Evolutionary conservation across 768 basidiomycete species (phyloP), one percentile per base, ranked within the genome.

Genomic region (Rhizopogon roseolus): DNA sequence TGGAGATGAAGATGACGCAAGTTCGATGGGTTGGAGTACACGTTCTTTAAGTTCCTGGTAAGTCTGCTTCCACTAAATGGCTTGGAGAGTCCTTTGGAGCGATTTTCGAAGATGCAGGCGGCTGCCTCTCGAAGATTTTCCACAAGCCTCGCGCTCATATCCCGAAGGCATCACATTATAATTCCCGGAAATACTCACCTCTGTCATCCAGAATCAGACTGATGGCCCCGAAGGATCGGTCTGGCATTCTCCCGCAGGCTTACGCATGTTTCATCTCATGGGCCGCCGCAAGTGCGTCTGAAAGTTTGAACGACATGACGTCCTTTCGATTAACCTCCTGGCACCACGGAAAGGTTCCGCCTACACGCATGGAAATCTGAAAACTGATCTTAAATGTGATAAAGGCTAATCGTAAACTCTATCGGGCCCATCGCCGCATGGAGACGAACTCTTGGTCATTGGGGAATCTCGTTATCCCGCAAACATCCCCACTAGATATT

Each of bases 401-500:
- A 60, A 53, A 66, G 67, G 64, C 60, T 69, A 69, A 73, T 76
- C 70, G 66, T 60, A 62, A 72, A 73, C 68, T 68, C 62, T 66
- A 71, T 71, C 50, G 56, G 42, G 54, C 25, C 44, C 48, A 46
- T 46, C 46, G 9, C 32, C 22, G 14, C 19, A 34, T 51, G 28
- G 40, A 50, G 34, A 42, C 43, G 38, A 9, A 17, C 14, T 49
- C 27, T 36, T 49, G 40, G 42, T 51, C 14, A 48, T 28, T 40
- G 54, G 36, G 52, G 42, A 50, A 42, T 54, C 54, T 49, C 49
- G 41, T 74, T 65, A 88, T 60, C 84, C 89, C 58, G 89, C 86
- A 74, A 92, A 96, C 86, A 95, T 93, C 59, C 91, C 93, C 54
- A 97, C 94, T 41, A 97, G 79, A 68, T 95, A 95, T 68, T 94